These are phyloP conservation scores for Scedosporium minutisporum DNA, from an alignment of 2,329 filamentous ascomycete species.

Conservation along the genomic window DNA sequence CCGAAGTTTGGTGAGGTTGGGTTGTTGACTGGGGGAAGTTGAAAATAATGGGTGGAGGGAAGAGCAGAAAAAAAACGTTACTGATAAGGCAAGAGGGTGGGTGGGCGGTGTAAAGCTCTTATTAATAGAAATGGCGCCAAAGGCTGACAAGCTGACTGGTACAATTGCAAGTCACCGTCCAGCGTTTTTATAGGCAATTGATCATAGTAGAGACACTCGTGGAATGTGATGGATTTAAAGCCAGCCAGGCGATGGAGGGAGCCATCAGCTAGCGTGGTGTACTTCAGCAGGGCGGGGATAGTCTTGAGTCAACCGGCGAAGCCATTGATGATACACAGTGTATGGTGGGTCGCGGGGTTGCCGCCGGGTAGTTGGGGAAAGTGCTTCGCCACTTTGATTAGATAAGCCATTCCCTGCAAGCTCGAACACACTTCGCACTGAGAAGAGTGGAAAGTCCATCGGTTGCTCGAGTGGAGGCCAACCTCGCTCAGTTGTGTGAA, in stretches of 20 bases:
- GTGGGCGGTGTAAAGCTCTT: conserved; percentile 1
- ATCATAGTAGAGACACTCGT: neutral
- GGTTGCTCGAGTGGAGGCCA: no score
- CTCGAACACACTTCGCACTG: no score
- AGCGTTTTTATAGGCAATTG: neutral
- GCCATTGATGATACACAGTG: neutral
- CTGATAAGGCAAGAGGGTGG: neutral
- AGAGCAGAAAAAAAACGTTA: neutral
- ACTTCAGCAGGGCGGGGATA: neutral
- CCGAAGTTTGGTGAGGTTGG: neutral
- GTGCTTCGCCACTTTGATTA: neutral
- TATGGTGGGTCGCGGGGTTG: neutral
- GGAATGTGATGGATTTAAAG: conserved; percentile 5
- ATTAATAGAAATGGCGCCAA: neutral
- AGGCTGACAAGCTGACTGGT: neutral
- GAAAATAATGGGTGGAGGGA: neutral
- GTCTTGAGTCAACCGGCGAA: neutral
- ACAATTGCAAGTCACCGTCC: neutral
- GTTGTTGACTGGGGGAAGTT: neutral
- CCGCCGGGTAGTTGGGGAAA: neutral
- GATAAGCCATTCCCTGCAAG: no score
- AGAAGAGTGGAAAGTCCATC: no score
- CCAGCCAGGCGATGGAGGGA: neutral
- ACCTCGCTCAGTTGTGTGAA: no score
- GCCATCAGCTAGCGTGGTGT: no score